phyloP scores from a whole-genome alignment of 2,329 filamentous ascomycete genomes.

The Pleurostoma richardsiae region DNA sequence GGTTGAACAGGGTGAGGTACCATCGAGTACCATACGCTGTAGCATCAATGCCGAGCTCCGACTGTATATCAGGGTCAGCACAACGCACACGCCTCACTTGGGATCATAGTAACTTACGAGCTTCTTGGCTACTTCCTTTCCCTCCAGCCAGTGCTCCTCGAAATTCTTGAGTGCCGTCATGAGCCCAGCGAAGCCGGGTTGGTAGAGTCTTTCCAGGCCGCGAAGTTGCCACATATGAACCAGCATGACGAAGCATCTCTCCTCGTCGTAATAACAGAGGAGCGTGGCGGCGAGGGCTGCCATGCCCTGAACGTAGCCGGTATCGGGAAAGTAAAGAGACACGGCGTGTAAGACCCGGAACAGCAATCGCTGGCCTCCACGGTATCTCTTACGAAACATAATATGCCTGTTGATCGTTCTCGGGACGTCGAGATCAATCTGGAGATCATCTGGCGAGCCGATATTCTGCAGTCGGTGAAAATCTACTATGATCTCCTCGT shows the following conservation, averaged over 20 bases:
- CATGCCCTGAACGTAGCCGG: conserved; percentile 98
- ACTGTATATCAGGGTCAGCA: background rate
- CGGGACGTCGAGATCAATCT: conserved; percentile 96
- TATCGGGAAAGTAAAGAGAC: conserved; percentile 84
- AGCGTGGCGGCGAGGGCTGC: conserved; percentile 87
- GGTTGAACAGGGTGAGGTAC: conserved; percentile 97
- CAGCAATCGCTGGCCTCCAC: conserved; percentile 83
- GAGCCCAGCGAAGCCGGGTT: conserved; percentile 76
- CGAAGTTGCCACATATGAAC: conserved; percentile 90
- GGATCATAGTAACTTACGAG: conserved; percentile 54
- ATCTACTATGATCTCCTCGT: conserved; percentile 65
- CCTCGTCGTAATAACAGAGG: conserved; percentile 95
- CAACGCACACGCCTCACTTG: too few relatives aligned
- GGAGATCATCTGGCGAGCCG: conserved; percentile 83
- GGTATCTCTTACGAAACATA: conserved; percentile 91
- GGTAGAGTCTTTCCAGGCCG: conserved; percentile 80
- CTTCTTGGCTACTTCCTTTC: conserved; percentile 73
- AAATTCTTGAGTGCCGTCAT: conserved; percentile 85
- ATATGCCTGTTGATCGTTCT: conserved; percentile 93
- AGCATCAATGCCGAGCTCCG: conserved; percentile 73
- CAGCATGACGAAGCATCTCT: conserved; percentile 90
- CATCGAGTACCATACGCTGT: conserved; percentile 95
- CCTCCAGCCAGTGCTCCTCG: conserved; percentile 73
- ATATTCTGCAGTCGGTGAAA: conserved; percentile 70
- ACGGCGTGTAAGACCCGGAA: conserved; percentile 91